Evolutionary conservation across 1,139 yeast species (phyloP).

Genomic region (Yamadazyma friedrichii): DNA sequence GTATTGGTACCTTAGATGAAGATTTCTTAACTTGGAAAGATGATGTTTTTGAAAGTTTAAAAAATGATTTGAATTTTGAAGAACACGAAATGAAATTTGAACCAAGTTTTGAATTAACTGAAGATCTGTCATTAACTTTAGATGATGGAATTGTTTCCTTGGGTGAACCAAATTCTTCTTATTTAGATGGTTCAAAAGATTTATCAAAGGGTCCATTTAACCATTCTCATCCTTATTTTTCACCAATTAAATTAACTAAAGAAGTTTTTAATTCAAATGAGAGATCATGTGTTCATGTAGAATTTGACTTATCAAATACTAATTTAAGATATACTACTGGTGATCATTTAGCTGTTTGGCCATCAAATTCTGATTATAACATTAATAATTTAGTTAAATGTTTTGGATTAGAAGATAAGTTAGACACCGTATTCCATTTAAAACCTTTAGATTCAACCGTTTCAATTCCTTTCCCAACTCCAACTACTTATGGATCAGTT

Average conservation of each 20-base stretch:
- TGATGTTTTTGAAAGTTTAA: conserved; percentile 62
- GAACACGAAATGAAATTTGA: conserved; percentile 79
- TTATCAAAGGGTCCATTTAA: conserved; percentile 76
- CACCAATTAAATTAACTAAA: conserved; percentile 57
- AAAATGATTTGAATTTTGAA: conserved; percentile 61
- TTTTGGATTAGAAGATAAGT: conserved; percentile 57
- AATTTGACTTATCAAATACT: conserved; percentile 74
- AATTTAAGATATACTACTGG: conserved; percentile 89
- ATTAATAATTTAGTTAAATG: conserved; percentile 62
- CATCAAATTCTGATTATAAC: conserved; percentile 80
- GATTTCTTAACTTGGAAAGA: conserved; percentile 95
- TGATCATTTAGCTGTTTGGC: conserved; percentile 94
- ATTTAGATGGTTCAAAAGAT: conserved; percentile 41
- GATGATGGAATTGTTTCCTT: conserved; percentile 53
- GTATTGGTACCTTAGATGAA: conserved; percentile 91
- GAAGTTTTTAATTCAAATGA: conserved; percentile 69
- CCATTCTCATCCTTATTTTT: conserved; percentile 79
- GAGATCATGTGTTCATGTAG: conserved; percentile 87
- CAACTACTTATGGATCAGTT: conserved; percentile 86
- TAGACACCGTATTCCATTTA: conserved; percentile 59
- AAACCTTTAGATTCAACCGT: conserved; percentile 75
- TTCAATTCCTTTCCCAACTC: conserved; percentile 77
- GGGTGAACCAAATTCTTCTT: conserved; percentile 82
- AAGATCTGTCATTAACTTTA: conserved; percentile 24
- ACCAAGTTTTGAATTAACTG: conserved; percentile 60